These are phyloP conservation scores for Aspergillus saccharolyticus DNA, from an alignment of 495 filamentous ascomycete genomes.

Conservation along the genomic window DNA sequence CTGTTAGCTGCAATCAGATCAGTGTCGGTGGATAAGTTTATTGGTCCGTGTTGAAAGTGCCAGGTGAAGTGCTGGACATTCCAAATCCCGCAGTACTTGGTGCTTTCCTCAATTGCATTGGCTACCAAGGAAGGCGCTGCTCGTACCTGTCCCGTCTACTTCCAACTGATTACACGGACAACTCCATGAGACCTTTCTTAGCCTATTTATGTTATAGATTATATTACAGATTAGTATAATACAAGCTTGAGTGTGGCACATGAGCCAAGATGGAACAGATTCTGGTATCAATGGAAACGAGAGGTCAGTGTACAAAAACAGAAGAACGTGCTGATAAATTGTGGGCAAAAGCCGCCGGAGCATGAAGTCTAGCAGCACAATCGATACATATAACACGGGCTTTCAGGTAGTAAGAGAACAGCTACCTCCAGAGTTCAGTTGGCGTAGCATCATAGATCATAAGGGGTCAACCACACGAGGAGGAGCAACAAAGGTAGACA, in stretches of 20 bases:
- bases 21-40: too few species aligned
- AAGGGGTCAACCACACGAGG: neutral
- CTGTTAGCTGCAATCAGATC: too few species aligned
- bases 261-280: neutral
- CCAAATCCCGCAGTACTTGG: too few species aligned
- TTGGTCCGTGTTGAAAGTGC: too few species aligned
- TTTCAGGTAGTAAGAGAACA: neutral
- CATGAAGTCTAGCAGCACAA: neutral
- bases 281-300: neutral
- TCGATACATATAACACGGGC: neutral
- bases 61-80: too few species aligned
- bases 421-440: neutral
- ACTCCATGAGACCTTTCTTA: too few species aligned
- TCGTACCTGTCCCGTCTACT: too few species aligned
- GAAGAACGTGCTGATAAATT: neutral
- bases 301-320: neutral
- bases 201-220: too few species aligned
- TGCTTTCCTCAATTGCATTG: too few species aligned
- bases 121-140: neutral
- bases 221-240: neutral
- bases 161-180: too few species aligned
- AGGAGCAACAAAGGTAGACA: neutral
- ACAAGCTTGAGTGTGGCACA: too few species aligned
- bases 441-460: slow-evolving; percentile 16
- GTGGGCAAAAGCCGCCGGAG: neutral